phyloP scores from a whole-genome alignment of 75 land plant species.

The Larix kaempferi region DNA sequence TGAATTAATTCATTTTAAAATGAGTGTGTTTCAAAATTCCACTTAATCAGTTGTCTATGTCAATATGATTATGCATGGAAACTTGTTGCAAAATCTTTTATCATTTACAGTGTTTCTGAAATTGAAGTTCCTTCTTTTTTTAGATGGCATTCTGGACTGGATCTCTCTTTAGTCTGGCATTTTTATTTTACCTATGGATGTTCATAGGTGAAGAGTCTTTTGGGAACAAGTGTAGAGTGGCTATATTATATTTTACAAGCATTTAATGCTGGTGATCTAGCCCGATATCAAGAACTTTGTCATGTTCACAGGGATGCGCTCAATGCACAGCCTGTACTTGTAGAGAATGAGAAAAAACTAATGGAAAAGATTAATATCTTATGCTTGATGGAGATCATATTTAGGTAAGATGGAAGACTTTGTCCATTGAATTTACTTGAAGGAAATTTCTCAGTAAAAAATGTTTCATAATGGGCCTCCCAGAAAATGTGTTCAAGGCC shows the following conservation, averaged over 20 bases:
- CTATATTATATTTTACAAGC: constrained; percentile 91
- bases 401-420: constrained; percentile 66
- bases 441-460: not conserved
- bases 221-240: constrained; percentile 94
- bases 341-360: constrained; percentile 83
- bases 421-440: not conserved
- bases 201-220: constrained; percentile 84
- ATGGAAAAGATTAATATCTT: constrained; percentile 97
- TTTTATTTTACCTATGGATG: not conserved
- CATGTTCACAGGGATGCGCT: constrained; percentile 73
- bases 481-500: not conserved
- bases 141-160: no score
- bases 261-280: constrained; percentile 94
- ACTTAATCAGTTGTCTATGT: not conserved
- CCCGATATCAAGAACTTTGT: constrained; percentile 89
- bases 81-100: not conserved
- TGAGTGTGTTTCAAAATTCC: not conserved
- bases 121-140: not conserved
- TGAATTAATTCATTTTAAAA: not conserved
- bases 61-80: not conserved
- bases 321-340: constrained; percentile 87
- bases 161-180: no score
- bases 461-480: not conserved
- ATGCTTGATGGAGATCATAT: constrained; percentile 96
- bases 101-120: not conserved